These are phyloP conservation scores for Handroanthus guayacan DNA, from an alignment of 257 asterid genomes.

Conservation along the genomic window DNA sequence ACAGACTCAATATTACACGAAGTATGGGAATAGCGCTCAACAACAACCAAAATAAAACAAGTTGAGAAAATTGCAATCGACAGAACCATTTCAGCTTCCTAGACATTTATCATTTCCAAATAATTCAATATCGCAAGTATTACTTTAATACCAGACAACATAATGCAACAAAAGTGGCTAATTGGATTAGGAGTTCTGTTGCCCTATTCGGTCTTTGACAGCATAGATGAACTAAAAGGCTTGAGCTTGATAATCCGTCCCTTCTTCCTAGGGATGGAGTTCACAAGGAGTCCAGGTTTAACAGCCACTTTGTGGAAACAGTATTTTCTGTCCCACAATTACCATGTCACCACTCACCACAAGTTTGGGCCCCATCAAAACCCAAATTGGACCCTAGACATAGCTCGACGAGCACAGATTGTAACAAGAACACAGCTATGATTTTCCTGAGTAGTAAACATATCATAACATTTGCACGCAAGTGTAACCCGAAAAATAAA, in stretches of 20 bases:
- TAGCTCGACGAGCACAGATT: slow-evolving; percentile 12
- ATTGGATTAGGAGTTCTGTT: not conserved
- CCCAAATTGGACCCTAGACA: slow-evolving; percentile 7
- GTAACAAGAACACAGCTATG: not conserved
- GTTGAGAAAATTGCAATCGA: not conserved
- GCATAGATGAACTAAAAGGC: not conserved
- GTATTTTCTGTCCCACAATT: not conserved
- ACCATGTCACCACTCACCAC: not conserved
- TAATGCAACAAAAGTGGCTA: not conserved
- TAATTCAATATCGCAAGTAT: not conserved
- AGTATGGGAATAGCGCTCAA: too few species aligned
- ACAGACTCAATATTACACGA: not conserved
- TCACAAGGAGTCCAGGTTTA: not conserved
- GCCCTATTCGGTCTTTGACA: not conserved
- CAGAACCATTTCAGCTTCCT: slow-evolving; percentile 14
- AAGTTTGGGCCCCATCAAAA: not conserved
- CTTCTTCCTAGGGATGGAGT: not conserved
- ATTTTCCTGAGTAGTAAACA: not conserved
- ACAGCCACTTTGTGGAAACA: not conserved
- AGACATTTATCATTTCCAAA: not conserved
- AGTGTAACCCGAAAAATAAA: too few species aligned
- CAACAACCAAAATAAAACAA: not conserved
- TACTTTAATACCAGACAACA: not conserved
- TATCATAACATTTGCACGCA: slow-evolving; percentile 3
- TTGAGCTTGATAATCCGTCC: slow-evolving; percentile 3